Conservation (phyloP, 2,329 filamentous ascomycete species). For the Diaporthe longicolla region DNA sequence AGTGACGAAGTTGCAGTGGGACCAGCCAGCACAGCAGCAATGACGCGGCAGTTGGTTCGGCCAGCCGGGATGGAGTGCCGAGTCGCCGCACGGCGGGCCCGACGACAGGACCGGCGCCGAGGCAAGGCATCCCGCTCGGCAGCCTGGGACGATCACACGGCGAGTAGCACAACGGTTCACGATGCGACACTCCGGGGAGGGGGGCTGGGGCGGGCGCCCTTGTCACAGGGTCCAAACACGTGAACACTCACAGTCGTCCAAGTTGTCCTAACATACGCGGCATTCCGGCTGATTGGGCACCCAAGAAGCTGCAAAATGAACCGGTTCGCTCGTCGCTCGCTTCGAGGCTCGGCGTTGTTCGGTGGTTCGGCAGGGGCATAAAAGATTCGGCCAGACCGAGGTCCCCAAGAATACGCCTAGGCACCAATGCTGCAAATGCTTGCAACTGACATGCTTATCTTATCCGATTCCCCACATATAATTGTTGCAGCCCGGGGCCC, state of each 20-base stretch:
- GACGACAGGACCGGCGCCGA: slow-evolving; percentile 23
- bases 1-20: slow-evolving; percentile 19
- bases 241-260: not conserved
- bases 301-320: slow-evolving; percentile 17
- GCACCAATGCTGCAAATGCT: slow-evolving; percentile 20
- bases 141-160: not conserved
- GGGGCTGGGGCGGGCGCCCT: not conserved
- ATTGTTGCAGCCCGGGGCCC: slow-evolving; percentile 15
- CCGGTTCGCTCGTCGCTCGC: slow-evolving; percentile 24
- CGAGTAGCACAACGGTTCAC: not conserved
- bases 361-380: slow-evolving; percentile 23
- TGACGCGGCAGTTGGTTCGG: slow-evolving; percentile 16
- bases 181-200: not conserved
- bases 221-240: slow-evolving; percentile 2
- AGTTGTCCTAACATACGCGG: not conserved
- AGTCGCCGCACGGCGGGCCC: slow-evolving; percentile 15
- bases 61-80: not conserved
- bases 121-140: slow-evolving; percentile 5
- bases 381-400: slow-evolving; percentile 30
- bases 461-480: slow-evolving; percentile 23
- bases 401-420: slow-evolving; percentile 14
- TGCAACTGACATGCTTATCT: slow-evolving; percentile 5
- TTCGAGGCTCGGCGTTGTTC: slow-evolving; percentile 23
- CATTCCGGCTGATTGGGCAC: slow-evolving; percentile 25
- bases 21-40: not conserved